A percentile compares a stretch with the other conserved stretches of the same genome.
These are phyloP conservation scores for Fereydounia khargensis DNA, from an alignment of 1,284 basidiomycete genomes.

Conservation along the genomic window DNA sequence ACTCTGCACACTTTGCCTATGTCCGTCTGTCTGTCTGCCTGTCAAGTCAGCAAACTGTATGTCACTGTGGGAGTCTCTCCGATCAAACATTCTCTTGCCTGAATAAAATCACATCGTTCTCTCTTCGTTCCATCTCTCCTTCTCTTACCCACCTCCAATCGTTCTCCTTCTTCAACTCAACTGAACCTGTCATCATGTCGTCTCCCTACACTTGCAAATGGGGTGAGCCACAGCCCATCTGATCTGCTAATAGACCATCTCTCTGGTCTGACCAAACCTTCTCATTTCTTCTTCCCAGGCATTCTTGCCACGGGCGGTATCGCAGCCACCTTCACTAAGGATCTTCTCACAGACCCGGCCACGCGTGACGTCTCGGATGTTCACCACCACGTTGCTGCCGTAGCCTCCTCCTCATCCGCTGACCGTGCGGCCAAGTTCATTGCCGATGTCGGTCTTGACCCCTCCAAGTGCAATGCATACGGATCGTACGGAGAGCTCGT, in stretches of 20 bases:
- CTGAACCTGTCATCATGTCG: not conserved
- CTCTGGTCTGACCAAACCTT: too few species aligned
- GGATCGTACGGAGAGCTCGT: constrained; percentile 77
- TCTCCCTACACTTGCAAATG: constrained; percentile 24
- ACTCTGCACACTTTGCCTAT: too few species aligned
- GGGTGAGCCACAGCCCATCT: constrained; percentile 5
- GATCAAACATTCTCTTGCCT: not conserved
- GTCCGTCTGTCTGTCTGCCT: too few species aligned
- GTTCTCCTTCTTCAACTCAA: too few species aligned
- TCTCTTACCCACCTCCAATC: not conserved
- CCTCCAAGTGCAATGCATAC: constrained; percentile 66
- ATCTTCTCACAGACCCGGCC: constrained; percentile 57
- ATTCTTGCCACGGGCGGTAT: constrained; percentile 47
- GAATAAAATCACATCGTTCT: not conserved
- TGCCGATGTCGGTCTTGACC: constrained; percentile 59
- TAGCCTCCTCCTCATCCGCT: constrained; percentile 68
- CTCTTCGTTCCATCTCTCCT: not conserved
- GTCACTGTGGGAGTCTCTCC: not conserved
- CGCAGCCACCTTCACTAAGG: constrained; percentile 55
- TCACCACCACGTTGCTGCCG: constrained; percentile 71
- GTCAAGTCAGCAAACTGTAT: not conserved
- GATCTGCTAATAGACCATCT: too few species aligned
- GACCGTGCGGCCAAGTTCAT: constrained; percentile 74
- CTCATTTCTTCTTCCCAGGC: too few species aligned
- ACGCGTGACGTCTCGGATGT: constrained; percentile 70